These are phyloP conservation scores for Eucalyptus polybractea DNA, from an alignment of 345 rosid genomes.

Conservation along the genomic window DNA sequence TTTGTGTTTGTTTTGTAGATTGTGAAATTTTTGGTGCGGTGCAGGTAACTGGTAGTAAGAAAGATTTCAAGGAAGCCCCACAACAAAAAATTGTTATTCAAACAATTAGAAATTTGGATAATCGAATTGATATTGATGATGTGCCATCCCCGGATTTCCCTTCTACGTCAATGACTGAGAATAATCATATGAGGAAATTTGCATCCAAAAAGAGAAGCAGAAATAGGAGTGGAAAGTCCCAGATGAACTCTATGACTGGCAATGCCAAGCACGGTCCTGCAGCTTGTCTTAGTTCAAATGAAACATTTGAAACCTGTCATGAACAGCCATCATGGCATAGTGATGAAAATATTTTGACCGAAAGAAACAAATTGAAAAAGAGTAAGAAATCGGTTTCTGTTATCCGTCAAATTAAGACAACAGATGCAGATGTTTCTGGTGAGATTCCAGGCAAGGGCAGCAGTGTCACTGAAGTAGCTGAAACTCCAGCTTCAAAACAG, in stretches of 20 bases:
- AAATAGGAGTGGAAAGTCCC: constrained; percentile 1
- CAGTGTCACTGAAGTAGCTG: neutral
- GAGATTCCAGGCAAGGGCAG: neutral
- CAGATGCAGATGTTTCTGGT: neutral
- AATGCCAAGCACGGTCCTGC: neutral
- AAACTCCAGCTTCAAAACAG: neutral
- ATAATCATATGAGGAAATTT: neutral
- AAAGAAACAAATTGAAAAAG: neutral
- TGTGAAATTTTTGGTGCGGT: neutral
- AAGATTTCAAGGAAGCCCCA: neutral
- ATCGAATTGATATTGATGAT: neutral
- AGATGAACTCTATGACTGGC: constrained; percentile 8
- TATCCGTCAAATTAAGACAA: neutral
- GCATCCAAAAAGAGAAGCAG: constrained; percentile 3
- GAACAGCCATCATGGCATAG: neutral
- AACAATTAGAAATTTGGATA: neutral
- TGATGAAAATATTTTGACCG: neutral
- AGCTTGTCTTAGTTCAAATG: neutral
- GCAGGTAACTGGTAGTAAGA: constrained; percentile 1
- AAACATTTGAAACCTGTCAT: neutral
- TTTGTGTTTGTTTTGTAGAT: neutral
- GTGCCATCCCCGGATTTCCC: neutral
- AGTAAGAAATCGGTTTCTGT: neutral
- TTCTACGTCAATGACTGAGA: neutral
- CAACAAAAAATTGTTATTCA: neutral